Conservation (phyloP, 139 green algal species). For the Yamagishiella unicocca region DNA sequence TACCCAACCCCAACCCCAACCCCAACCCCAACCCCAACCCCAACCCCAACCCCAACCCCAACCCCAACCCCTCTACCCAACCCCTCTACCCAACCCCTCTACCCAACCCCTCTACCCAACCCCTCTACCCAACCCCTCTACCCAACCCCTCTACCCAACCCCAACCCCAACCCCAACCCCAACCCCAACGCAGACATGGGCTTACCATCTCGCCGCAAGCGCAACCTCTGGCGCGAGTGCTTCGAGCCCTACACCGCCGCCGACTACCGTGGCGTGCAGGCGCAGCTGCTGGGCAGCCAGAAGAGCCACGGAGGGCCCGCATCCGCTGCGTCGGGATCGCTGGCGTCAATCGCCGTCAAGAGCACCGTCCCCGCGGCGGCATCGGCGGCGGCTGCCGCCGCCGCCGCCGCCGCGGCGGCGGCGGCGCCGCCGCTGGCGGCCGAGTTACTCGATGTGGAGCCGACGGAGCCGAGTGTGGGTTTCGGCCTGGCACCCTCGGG, state of each 20-base stretch:
- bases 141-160: too few relatives aligned
- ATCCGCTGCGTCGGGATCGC: too few relatives aligned
- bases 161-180: too few relatives aligned
- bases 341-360: too few relatives aligned
- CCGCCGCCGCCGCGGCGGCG: not conserved
- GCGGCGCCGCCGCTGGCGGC: constrained; percentile 13
- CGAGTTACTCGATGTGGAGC: constrained; percentile 5
- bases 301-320: too few relatives aligned
- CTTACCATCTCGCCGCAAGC: constrained; percentile 6
- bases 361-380: not conserved
- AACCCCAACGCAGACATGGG: constrained; percentile 39
- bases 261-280: constrained; percentile 11
- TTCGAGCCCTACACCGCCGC: constrained; percentile 51
- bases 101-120: too few relatives aligned
- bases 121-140: too few relatives aligned
- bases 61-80: too few relatives aligned
- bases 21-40: too few relatives aligned
- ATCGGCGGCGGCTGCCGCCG: not conserved
- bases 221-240: constrained; percentile 28
- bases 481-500: constrained; percentile 15
- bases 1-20: too few relatives aligned
- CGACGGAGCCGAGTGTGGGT: not conserved
- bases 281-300: not conserved
- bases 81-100: too few relatives aligned
- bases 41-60: too few relatives aligned